A percentile compares a stretch with the other conserved stretches of the same genome.
These are phyloP conservation scores for Paralagenidium karlingii DNA, from an alignment of 352 stramenopile genomes.

Conservation along the genomic window DNA sequence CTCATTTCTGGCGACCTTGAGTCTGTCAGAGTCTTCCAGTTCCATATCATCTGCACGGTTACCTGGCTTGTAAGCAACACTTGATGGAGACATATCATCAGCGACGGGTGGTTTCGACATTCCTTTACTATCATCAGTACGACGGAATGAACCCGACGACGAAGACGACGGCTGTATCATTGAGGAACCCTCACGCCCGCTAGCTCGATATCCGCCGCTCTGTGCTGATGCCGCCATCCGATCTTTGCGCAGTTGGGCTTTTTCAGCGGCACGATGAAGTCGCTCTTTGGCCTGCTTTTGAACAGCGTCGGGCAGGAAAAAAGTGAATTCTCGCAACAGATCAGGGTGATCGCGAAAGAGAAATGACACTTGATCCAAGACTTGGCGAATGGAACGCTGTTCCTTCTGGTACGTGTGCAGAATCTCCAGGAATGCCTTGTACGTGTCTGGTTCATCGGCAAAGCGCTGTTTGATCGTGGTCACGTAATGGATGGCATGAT, in stretches of 20 bases:
- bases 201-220: not conserved
- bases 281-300: conserved; percentile 95
- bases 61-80: not conserved
- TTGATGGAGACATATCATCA: not conserved
- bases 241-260: conserved; percentile 86
- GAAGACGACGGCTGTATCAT: not conserved
- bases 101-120: not conserved
- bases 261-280: conserved; percentile 89
- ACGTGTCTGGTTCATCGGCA: conserved; percentile 94
- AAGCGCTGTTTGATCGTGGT: conserved; percentile 99
- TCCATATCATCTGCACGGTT: not conserved
- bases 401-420: conserved; percentile 99
- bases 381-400: conserved; percentile 96
- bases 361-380: conserved; percentile 95
- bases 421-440: conserved; percentile 99
- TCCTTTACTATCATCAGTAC: not conserved
- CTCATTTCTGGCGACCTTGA: not conserved
- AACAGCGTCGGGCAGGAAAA: conserved; percentile 98
- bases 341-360: conserved; percentile 99
- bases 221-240: conserved; percentile 37
- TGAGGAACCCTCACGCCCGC: not conserved
- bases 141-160: not conserved
- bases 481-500: conserved; percentile 99
- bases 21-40: not conserved
- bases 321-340: conserved; percentile 98